A percentile compares a stretch with the other conserved stretches of the same genome.
Evolutionary conservation across 2,329 filamentous ascomycete genomes (phyloP).

Genomic region (Colletotrichum sp.): DNA sequence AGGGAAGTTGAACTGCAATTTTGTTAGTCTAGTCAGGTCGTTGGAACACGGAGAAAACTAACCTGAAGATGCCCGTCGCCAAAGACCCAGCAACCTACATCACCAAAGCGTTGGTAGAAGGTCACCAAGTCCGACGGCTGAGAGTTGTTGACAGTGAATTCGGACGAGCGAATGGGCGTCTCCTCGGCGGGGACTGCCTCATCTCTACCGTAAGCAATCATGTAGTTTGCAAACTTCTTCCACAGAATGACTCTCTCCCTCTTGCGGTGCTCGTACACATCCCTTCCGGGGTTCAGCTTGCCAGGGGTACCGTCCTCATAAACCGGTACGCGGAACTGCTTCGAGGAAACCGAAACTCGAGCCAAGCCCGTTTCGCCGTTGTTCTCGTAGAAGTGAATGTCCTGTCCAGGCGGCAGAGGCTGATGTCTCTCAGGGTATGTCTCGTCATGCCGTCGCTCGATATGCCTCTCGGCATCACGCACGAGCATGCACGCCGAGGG

Average conservation of each 20-base stretch:
- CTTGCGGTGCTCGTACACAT: conserved; percentile 70
- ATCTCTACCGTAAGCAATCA: conserved; percentile 76
- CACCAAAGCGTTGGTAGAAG: conserved; percentile 82
- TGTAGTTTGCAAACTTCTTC: conserved; percentile 79
- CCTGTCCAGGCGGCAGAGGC: conserved; percentile 67
- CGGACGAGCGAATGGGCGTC: conserved; percentile 40
- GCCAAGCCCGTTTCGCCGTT: conserved; percentile 67
- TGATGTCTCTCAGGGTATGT: conserved; percentile 63
- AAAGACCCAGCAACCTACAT: conserved; percentile 83
- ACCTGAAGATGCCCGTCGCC: conserved; percentile 80
- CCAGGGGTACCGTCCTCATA: conserved; percentile 63
- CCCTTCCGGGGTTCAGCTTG: conserved; percentile 66
- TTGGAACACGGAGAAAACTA: conserved; percentile 25
- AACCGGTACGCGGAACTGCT: conserved; percentile 62
- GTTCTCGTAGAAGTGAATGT: conserved; percentile 78
- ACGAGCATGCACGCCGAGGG: conserved; percentile 77
- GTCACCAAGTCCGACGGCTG: conserved; percentile 68
- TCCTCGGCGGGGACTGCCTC: conserved; percentile 60
- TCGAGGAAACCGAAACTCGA: conserved; percentile 67
- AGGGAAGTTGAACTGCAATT: conserved; percentile 79
- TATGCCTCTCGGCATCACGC: conserved; percentile 72
- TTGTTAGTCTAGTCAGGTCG: conserved; percentile 26
- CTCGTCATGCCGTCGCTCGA: conserved; percentile 64
- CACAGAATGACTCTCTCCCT: conserved; percentile 69
- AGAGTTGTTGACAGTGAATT: conserved; percentile 7